Evolutionary conservation across 2,329 filamentous ascomycete genomes (phyloP).

Genomic region (Phyllosticta ampelicida): DNA sequence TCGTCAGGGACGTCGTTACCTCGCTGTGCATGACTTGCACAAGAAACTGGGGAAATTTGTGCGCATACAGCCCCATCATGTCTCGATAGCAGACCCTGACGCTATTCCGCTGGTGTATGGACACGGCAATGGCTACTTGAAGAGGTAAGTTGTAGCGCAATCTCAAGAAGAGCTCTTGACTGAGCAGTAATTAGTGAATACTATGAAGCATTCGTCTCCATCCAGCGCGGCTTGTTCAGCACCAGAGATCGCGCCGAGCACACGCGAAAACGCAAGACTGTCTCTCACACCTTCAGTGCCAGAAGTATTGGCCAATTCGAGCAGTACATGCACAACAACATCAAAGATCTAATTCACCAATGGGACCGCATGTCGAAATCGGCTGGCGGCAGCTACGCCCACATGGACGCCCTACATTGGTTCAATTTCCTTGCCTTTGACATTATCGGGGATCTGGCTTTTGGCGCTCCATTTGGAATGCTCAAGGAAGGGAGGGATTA

Average conservation of each 20-base stretch:
- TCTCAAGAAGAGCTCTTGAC: neutral
- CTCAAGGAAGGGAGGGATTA: slow-evolving; percentile 63
- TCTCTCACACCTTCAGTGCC: slow-evolving; percentile 75
- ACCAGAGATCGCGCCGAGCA: slow-evolving; percentile 74
- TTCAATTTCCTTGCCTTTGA: slow-evolving; percentile 60
- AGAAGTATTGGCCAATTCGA: slow-evolving; percentile 79
- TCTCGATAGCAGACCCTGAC: slow-evolving; percentile 69
- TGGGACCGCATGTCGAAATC: slow-evolving; percentile 56
- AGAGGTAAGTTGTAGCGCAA: slow-evolving; percentile 26
- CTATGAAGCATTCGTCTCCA: slow-evolving; percentile 86
- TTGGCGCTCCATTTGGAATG: slow-evolving; percentile 76
- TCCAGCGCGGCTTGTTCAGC: slow-evolving; percentile 78
- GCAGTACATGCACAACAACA: slow-evolving; percentile 74
- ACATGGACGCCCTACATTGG: slow-evolving; percentile 67
- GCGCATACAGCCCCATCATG: slow-evolving; percentile 72
- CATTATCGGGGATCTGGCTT: slow-evolving; percentile 54
- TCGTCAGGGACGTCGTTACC: slow-evolving; percentile 49
- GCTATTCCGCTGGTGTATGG: slow-evolving; percentile 71
- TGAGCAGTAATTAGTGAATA: slow-evolving; percentile 52
- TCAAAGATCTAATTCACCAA: slow-evolving; percentile 60
- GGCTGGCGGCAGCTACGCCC: slow-evolving; percentile 44
- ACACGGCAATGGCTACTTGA: slow-evolving; percentile 41
- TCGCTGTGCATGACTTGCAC: slow-evolving; percentile 61
- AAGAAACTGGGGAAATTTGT: slow-evolving; percentile 69
- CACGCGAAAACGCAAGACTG: slow-evolving; percentile 77